Base-by-base conservation (phyloP, 1,284 basidiomycete genomes). In the Cutaneotrichosporon curvatum region DNA sequence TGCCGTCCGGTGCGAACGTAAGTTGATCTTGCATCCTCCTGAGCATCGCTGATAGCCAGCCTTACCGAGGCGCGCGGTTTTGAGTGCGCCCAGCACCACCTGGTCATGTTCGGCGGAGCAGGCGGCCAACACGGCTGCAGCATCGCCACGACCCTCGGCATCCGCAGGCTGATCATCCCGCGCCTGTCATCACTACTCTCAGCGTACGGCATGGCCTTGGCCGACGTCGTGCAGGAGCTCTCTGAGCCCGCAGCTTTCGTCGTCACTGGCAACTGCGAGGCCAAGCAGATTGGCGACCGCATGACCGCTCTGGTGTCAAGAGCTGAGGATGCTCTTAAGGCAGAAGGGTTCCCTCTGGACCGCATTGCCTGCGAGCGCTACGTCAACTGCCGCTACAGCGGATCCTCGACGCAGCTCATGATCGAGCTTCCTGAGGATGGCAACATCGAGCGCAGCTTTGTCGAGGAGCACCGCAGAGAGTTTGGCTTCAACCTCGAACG, bases 321-420 rank as follows among this genome's bases (percentile, higher is more conserved):
- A 16, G 87, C 89, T 1, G 73, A 72, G 36, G 67, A 68, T 2
- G 85, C 88, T 59, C 76, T 96, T 16, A 64, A 73, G 47, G 75
- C 75, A 19, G 90, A 96, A 69, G 92, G 92, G 1, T 95, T 95
- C 68, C 77, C 81, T 51, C 78, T 74, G 9, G 76, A 80, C 2
- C 78, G 82, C n/a, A 80, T 95, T 38, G 73, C 75, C 38, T 72
- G 83, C 4, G 89, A 95, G 65, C 78, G 45, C 15, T 67, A 63
- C 50, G 52, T 67, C 36, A 67, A 65, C 56, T 58, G 60, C 36
- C 52, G 62, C 31, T 69, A 67, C 51, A 44, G 53, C 16, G 67
- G 67, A 1, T 58, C 64, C 2, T 57, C 56, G 2, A 67, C 67
- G 1, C 56, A 58, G 25, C 56, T 69, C n/a, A 69, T 69, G 67